phyloP scores from a whole-genome alignment of 257 asterid species.

The Rehmannia glutinosa region DNA sequence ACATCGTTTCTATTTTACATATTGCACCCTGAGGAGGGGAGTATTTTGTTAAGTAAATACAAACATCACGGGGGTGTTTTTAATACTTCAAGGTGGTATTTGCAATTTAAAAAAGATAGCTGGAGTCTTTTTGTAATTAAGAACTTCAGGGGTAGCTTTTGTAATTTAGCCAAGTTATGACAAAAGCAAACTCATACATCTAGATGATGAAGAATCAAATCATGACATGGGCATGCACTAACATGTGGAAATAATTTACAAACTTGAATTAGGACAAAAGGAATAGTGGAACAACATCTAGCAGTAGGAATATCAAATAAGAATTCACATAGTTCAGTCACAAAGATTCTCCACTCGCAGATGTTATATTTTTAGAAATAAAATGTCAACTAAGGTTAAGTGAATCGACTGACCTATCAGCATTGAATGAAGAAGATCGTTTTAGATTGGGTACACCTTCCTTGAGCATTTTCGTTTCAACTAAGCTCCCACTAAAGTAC shows the following conservation, averaged over 20 bases:
- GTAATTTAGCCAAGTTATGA: conserved; percentile 4
- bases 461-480: conserved; percentile 65
- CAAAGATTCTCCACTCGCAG: background rate
- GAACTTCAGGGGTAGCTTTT: too few relatives aligned
- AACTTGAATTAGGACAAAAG: background rate
- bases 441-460: conserved; percentile 62
- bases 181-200: background rate
- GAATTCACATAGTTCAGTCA: background rate
- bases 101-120: too few relatives aligned
- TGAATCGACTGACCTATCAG: conserved; percentile 60
- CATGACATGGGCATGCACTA: background rate
- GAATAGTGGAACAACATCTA: too few relatives aligned
- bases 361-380: background rate
- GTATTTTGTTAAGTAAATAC: too few relatives aligned
- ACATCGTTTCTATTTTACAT: too few relatives aligned
- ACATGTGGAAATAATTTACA: background rate
- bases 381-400: background rate
- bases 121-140: too few relatives aligned
- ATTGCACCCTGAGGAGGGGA: too few relatives aligned
- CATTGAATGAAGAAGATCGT: conserved; percentile 80
- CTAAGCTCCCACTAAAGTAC: conserved; percentile 87
- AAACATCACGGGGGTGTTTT: background rate
- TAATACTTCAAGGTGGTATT: background rate
- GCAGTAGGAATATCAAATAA: background rate
- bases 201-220: background rate